Conservation (phyloP, 768 basidiomycete species). For the Grammothele lineata region DNA sequence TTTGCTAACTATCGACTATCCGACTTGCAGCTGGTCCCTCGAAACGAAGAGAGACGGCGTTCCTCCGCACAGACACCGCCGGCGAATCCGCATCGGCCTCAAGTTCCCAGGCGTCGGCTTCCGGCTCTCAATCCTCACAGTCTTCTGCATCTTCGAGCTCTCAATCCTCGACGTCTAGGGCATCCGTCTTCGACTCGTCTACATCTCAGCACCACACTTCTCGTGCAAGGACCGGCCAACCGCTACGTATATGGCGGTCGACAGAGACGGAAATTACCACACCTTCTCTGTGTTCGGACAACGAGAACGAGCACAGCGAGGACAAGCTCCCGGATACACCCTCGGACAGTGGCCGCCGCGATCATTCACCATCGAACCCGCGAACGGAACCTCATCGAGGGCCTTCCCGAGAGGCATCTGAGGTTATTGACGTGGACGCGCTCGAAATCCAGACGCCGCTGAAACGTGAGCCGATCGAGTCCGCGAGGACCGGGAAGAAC, state of each 20-base stretch:
- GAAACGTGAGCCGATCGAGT: neutral
- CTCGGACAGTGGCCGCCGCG: slow-evolving; percentile 33
- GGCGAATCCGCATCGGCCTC: slow-evolving; percentile 15
- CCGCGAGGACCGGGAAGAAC: slow-evolving; percentile 19
- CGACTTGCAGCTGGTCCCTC: slow-evolving; percentile 5
- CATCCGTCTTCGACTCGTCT: no score
- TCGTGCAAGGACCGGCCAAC: slow-evolving; percentile 1
- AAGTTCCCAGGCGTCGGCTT: slow-evolving; percentile 13
- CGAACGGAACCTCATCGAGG: no score
- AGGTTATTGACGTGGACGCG: slow-evolving; percentile 22
- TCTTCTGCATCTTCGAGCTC: slow-evolving; percentile 4
- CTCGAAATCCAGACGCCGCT: neutral
- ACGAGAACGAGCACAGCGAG: slow-evolving; percentile 49
- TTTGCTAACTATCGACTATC: neutral
- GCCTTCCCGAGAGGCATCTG: neutral
- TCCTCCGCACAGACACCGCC: slow-evolving; percentile 5
- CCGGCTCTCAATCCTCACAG: slow-evolving; percentile 11
- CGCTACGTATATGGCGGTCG: slow-evolving; percentile 27
- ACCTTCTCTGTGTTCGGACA: slow-evolving; percentile 73
- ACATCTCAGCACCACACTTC: slow-evolving; percentile 2
- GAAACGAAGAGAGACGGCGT: slow-evolving; percentile 15
- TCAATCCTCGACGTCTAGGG: slow-evolving; percentile 2
- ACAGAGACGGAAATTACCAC: slow-evolving; percentile 45
- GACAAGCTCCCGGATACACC: slow-evolving; percentile 43
- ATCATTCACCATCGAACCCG: neutral